phyloP scores from a whole-genome alignment of 768 basidiomycete species.

The Serendipita sp. region DNA sequence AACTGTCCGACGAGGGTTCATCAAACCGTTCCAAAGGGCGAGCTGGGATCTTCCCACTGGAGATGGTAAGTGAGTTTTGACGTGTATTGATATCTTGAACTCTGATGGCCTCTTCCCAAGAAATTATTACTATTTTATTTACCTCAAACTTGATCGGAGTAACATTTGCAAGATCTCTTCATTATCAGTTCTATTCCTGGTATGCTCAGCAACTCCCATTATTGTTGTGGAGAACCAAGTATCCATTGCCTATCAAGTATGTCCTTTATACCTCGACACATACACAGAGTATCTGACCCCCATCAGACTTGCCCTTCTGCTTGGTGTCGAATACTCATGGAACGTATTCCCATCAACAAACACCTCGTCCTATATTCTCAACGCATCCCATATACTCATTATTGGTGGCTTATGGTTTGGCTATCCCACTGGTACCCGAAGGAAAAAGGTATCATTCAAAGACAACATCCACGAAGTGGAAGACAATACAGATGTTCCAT shows the following conservation, averaged over 20 bases:
- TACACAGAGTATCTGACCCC: slow-evolving; percentile 6
- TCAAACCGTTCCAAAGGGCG: slow-evolving; percentile 35
- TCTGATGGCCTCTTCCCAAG: slow-evolving; percentile 26
- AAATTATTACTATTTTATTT: slow-evolving; percentile 65
- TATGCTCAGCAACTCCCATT: slow-evolving; percentile 85
- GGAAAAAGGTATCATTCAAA: not conserved
- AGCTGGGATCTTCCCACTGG: slow-evolving; percentile 31
- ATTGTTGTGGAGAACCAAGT: slow-evolving; percentile 57
- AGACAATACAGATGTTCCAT: not conserved
- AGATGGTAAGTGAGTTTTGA: slow-evolving; percentile 39
- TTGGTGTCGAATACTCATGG: slow-evolving; percentile 71
- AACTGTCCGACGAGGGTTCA: slow-evolving; percentile 40
- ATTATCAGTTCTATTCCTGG: slow-evolving; percentile 99
- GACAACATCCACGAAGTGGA: not conserved
- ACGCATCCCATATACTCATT: slow-evolving; percentile 35
- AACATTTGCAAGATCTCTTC: slow-evolving; percentile 79
- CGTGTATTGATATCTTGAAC: not conserved
- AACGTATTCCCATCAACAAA: slow-evolving; percentile 71
- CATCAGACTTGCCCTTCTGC: slow-evolving; percentile 41
- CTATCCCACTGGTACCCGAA: slow-evolving; percentile 16
- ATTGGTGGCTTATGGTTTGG: slow-evolving; percentile 42
- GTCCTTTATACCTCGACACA: slow-evolving; percentile 12
- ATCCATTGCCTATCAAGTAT: slow-evolving; percentile 46
- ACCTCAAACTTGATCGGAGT: slow-evolving; percentile 89
- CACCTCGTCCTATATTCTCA: slow-evolving; percentile 42